Evolutionary conservation across 2,329 filamentous ascomycete genomes (phyloP), one percentile per base, ranked within the genome.

Genomic region (Ceratocystis lukuohia): DNA sequence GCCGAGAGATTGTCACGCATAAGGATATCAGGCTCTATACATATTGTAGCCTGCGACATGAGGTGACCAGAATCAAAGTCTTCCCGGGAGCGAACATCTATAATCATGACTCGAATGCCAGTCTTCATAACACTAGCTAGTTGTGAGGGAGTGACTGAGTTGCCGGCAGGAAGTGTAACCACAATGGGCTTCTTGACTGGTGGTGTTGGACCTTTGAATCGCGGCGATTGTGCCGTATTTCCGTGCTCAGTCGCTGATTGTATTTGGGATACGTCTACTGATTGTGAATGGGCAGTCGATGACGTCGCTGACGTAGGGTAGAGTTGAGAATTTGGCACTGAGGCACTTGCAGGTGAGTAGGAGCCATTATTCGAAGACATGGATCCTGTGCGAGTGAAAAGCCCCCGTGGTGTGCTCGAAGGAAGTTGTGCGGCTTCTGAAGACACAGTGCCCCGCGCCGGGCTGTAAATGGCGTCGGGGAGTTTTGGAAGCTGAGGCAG

Each of bases 1-100:
- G 82, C 83, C 1, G 85, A 86, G 22, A 87, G 80, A 59, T 84
- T 86, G 57, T 87, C 83, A 65, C 89, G 84, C 61, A 91, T 75
- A 8, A 87, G 82, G 57, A 95, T 83, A 28, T 78, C 80, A 2
- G 92, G 91, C 72, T 99, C 94, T 68, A 99, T 84, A 74, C 94
- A 99, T 57, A 99, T 90, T 48, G 91, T 89, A 5, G 84, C 87
- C 66, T 86, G 86, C 5, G 88, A 86, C 78, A 88, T 88, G 69
- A 99, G 91, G 73, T 99, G 94, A 0, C 94, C 94, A 61, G 87
- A 82, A 70, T 97, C 91, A 72, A 89, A 99, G 7, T 88, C 84
- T 65, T 88, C 84, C 30, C 94, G 86, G 66, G 83, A 79, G 48
- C 94, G 86, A 53, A 96, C 85, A 74, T 99, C 94, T 70, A 99